A percentile compares a stretch with the other conserved stretches of the same genome.
Conservation (phyloP, 768 basidiomycete species). For the Trametes cingulata region DNA sequence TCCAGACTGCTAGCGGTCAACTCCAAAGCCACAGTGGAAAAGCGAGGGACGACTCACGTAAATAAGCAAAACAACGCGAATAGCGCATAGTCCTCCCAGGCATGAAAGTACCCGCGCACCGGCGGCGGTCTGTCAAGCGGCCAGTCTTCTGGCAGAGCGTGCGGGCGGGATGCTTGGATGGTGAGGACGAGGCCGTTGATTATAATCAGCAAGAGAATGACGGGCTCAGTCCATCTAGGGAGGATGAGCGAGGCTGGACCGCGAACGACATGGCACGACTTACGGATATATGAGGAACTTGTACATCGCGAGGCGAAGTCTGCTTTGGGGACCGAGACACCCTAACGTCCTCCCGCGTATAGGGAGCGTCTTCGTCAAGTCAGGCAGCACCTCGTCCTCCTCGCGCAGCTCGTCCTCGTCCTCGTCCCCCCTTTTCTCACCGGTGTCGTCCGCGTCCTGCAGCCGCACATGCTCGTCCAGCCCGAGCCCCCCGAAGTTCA, state of each 20-base stretch:
- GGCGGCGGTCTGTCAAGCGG: conserved; percentile 41
- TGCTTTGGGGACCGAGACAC: conserved; percentile 68
- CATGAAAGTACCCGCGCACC: conserved; percentile 74
- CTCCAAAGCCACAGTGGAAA: no score
- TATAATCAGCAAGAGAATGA: conserved; percentile 81
- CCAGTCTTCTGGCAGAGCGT: conserved; percentile 49
- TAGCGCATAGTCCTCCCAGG: conserved; percentile 89
- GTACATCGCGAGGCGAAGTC: conserved; percentile 62
- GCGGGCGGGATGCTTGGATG: conserved; percentile 69
- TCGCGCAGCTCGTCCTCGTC: conserved; percentile 34
- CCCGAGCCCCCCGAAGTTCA: conserved; percentile 67
- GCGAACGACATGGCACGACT: conserved; percentile 33
- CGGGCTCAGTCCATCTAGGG: conserved; percentile 81
- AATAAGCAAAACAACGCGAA: conserved; percentile 83
- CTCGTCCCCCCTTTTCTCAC: conserved; percentile 34
- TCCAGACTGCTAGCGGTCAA: conserved; percentile 59
- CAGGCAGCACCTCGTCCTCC: conserved; percentile 34
- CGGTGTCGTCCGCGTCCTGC: conserved; percentile 46
- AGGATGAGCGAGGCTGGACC: not conserved
- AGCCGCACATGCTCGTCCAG: conserved; percentile 61
- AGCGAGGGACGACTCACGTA: conserved; percentile 55
- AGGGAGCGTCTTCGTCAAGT: conserved; percentile 46
- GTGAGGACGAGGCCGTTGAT: conserved; percentile 80
- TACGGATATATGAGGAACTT: conserved; percentile 72
- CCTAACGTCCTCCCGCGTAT: conserved; percentile 82